Evolutionary conservation across 2,329 filamentous ascomycete species (phyloP), one percentile per base, ranked within the genome.

Genomic region (Colletotrichum chlorophyti): DNA sequence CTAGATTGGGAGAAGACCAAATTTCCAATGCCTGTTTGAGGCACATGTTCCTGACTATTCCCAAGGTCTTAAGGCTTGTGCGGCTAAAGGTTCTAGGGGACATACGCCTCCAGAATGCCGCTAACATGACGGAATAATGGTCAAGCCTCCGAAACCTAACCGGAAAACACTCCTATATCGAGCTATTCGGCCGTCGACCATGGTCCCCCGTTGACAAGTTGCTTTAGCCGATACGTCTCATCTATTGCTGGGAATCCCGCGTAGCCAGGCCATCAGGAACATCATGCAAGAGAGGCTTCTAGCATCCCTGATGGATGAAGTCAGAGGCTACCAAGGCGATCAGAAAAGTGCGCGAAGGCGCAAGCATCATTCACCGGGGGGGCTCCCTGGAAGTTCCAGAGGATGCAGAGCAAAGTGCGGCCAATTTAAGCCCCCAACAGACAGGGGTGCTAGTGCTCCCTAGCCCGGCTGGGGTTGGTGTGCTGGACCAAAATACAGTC

Each of bases 1-100:
- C n/a, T 40, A 24, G 47, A 24, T 19, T 52, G 38, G 31, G 31
- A n/a, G 40, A 58, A 51, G 17, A 53, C 45, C 29, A 46, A 58
- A 21, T 23, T 52, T 37, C 37, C 58, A 46, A 52, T 32, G 58
- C 58, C 46, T 53, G 53, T 60, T 46, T 58, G 53, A 53, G 58
- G 53, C 58, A 60, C 14, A 26, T 60, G 53, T 60, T 60, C 58
- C 58, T 60, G 58, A 58, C 58, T 58, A 60, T 58, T 52, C 40
- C 58, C 53, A 60, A 58, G 37, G 53, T 53, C 31, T 46, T 19
- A 23, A 58, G 55, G 51, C 43, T 41, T 43, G 49, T 54, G 43
- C 35, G 37, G 55, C 49, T 31, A 43, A 37, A 27, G 37, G 29
- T n/a, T n/a, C 23, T 17, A 58, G 19, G 43, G n/a, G 43, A 49